These are phyloP conservation scores for Carex scoparia DNA, from an alignment of 176 grass and related monocot species.

Conservation along the genomic window DNA sequence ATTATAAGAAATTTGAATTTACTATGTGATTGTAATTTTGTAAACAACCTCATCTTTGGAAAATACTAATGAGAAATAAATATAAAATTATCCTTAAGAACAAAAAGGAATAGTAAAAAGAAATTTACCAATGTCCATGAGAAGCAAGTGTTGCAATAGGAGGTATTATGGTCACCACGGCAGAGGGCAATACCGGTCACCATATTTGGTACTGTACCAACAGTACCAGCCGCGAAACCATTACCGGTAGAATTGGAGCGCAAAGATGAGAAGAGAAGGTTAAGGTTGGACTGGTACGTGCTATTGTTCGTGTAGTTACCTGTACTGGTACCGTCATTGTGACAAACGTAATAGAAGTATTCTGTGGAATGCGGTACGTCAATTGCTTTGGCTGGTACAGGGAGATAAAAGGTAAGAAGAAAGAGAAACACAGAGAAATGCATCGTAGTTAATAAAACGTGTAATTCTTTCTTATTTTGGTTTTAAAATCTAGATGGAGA, in stretches of 20 bases:
- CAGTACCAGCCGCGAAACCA: constrained; percentile 30
- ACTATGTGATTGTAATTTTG: neutral
- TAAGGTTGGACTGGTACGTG: constrained; percentile 28
- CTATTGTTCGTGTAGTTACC: constrained; percentile 27
- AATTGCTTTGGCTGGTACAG: neutral
- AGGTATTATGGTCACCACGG: constrained; percentile 30
- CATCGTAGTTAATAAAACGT: neutral
- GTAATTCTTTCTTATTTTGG: neutral
- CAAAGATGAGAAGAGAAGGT: constrained; percentile 1
- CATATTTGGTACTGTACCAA: constrained; percentile 16
- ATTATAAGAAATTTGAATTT: neutral
- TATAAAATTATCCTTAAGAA: neutral
- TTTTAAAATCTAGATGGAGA: neutral
- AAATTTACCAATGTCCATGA: neutral
- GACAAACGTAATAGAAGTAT: neutral
- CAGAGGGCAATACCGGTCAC: constrained; percentile 46
- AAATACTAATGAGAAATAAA: neutral
- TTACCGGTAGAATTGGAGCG: neutral
- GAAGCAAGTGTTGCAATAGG: constrained; percentile 28
- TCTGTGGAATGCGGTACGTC: neutral
- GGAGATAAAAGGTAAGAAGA: neutral
- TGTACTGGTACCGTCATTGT: neutral
- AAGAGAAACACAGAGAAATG: neutral
- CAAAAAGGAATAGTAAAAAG: neutral
- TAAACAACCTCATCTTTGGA: neutral